Base-by-base conservation (phyloP, 2,329 filamentous ascomycete genomes). In the Alternaria rosae region DNA sequence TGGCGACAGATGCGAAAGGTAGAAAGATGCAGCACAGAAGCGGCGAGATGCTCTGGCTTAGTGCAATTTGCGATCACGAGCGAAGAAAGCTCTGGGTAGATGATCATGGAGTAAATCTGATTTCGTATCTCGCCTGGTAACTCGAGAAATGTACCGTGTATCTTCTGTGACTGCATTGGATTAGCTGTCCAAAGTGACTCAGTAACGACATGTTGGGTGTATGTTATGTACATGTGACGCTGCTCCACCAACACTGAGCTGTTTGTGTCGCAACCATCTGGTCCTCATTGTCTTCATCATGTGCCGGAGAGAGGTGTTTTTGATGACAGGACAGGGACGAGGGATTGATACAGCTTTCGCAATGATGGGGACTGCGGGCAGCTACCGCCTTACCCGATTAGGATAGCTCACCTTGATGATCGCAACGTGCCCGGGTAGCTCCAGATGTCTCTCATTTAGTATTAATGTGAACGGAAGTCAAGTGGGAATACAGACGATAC, bases 101-200 rank as follows among this genome's bases (percentile, higher is more conserved):
- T 61, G 21, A 10, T 28, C 11, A 59, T 48, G 23, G 58, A 45
- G 50, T 73, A 74, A 15, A 74, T 72, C 10, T 58, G 44, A 41
- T 70, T 72, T 51, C 71, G 70, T 17, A 73, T 45, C 54, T 74
- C 71, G 38, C 69, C 70, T 17, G 71, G 70, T 17, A 74, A 65
- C 11, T 57, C 48, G 3, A 73, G 48, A 42, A 74, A 61, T 12
- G 47, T 32, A 11, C 38, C 26, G n/a, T 23, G 12, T 15, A 38
- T 26, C 13, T 17, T 23, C 20, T 15, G 32, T 11, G 52, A 17
- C 58, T 60, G 30, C 44, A 26, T 17, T 30, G 23, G 21, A 43
- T 60, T 42, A 60, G 58, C n/a, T 20, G 13, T 17, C 11, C 35
- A 20, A 11, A n/a, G 11, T 23, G 5, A 42, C 32, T 7, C 8